These are phyloP conservation scores for Clitopilus hobsonii DNA, from an alignment of 768 basidiomycete species.

Conservation along the genomic window DNA sequence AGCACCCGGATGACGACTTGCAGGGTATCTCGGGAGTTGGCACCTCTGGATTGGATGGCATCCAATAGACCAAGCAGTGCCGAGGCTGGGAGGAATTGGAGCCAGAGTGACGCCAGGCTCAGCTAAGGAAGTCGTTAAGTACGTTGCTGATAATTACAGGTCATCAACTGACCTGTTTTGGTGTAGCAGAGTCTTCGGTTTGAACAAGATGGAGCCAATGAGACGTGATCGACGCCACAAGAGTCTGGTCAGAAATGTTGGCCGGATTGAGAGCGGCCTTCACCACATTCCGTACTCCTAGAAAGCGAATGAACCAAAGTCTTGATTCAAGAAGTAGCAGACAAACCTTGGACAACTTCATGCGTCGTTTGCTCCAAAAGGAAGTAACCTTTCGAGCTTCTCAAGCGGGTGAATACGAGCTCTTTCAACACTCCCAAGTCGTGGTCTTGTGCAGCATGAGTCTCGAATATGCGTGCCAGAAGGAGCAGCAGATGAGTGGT, in stretches of 20 bases:
- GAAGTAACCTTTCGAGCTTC: not conserved
- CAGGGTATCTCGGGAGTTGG: conserved; percentile 19
- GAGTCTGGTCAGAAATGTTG: conserved; percentile 28
- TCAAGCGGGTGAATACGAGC: not conserved
- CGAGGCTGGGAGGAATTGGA: conserved; percentile 42
- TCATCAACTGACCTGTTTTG: conserved; percentile 2
- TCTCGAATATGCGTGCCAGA: not conserved
- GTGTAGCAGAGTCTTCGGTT: not conserved
- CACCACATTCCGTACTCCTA: conserved; percentile 42
- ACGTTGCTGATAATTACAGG: too few relatives aligned
- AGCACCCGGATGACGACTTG: conserved; percentile 33
- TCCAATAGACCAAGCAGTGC: conserved; percentile 33
- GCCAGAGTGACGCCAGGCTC: conserved; percentile 40
- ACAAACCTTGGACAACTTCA: not conserved
- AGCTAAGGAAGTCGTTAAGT: too few relatives aligned
- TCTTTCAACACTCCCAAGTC: not conserved
- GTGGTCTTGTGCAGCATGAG: not conserved
- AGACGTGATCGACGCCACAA: conserved; percentile 34
- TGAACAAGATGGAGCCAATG: conserved; percentile 33
- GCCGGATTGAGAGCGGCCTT: conserved; percentile 29
- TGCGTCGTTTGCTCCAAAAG: not conserved
- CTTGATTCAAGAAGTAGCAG: not conserved
- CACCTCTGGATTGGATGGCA: not conserved
- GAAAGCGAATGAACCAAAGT: conserved; percentile 2
- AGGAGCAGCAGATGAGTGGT: not conserved